phyloP scores from a whole-genome alignment of 345 rosid genomes.

The Citrus medica region DNA sequence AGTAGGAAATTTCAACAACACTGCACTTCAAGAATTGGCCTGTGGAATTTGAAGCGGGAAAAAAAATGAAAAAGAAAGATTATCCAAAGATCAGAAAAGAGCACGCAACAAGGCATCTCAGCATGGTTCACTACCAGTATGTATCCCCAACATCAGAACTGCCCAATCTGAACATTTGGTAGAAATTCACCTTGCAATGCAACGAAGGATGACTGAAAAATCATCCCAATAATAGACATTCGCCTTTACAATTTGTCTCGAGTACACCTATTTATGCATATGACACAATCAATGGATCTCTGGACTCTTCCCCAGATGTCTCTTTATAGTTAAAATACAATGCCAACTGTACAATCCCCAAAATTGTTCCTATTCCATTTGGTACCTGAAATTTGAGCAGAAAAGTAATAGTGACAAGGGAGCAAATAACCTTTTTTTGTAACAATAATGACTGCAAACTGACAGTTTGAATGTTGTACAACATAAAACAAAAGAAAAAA shows the following conservation, averaged over 20 bases:
- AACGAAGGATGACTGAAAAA: not conserved
- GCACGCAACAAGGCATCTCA: not conserved
- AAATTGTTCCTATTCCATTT: slow-evolving; percentile 71
- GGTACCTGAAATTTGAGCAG: slow-evolving; percentile 57
- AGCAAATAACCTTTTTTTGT: no score
- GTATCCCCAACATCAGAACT: slow-evolving; percentile 2
- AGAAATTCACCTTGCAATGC: not conserved
- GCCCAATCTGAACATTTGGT: not conserved
- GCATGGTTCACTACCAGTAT: not conserved
- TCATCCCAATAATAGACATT: not conserved
- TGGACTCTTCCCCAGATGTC: slow-evolving; percentile 30
- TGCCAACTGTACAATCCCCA: slow-evolving; percentile 66
- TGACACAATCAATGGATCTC: slow-evolving; percentile 56
- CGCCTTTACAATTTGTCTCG: not conserved
- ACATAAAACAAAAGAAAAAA: not conserved
- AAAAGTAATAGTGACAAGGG: not conserved
- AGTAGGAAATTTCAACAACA: not conserved
- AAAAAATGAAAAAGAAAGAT: not conserved
- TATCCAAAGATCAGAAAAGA: not conserved
- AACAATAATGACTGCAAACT: not conserved
- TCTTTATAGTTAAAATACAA: slow-evolving; percentile 59
- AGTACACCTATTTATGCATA: slow-evolving; percentile 23
- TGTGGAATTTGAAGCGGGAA: not conserved
- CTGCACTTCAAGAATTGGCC: not conserved
- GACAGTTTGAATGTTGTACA: not conserved